Evolutionary conservation across 208 protist species (phyloP).

Genomic region (Crithidia brevicula): DNA sequence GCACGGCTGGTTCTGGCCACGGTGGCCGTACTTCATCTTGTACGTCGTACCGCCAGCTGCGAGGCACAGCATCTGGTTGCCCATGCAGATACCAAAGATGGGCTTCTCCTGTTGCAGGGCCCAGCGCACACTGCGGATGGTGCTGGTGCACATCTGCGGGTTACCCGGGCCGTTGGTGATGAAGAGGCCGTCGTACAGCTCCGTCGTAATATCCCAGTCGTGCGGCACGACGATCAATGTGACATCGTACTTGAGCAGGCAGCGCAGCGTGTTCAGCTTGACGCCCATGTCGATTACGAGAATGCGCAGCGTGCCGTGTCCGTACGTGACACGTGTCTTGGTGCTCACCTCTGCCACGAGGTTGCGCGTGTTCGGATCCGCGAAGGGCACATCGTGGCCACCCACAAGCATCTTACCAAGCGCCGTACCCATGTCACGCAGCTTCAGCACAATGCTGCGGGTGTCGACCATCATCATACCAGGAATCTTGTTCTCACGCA

Average conservation of each 20-base stretch:
- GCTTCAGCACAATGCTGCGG: slow-evolving; percentile 96
- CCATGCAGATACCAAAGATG: slow-evolving; percentile 99
- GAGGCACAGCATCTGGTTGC: slow-evolving; percentile 97
- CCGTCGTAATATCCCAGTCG: slow-evolving; percentile 96
- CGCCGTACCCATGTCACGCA: slow-evolving; percentile 94
- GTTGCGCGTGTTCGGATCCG: slow-evolving; percentile 95
- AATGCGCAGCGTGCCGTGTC: slow-evolving; percentile 84
- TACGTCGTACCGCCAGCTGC: slow-evolving; percentile 94
- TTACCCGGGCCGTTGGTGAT: slow-evolving; percentile 96
- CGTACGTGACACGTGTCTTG: slow-evolving; percentile 80
- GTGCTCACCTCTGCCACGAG: slow-evolving; percentile 96
- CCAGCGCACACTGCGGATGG: slow-evolving; percentile 95
- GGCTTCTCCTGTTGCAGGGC: slow-evolving; percentile 90
- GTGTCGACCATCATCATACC: slow-evolving; percentile 98
- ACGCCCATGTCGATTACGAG: slow-evolving; percentile 95
- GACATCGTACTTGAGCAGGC: slow-evolving; percentile 89
- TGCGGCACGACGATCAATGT: slow-evolving; percentile 86
- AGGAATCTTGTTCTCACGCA: slow-evolving; percentile 95
- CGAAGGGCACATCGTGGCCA: slow-evolving; percentile 82
- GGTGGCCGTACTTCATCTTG: slow-evolving; percentile 99
- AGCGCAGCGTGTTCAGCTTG: slow-evolving; percentile 95
- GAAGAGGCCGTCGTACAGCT: slow-evolving; percentile 98
- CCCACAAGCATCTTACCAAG: slow-evolving; percentile 90
- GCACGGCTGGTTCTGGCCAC: slow-evolving; percentile 98
- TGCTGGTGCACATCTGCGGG: slow-evolving; percentile 87